phyloP scores from a whole-genome alignment of 331 rosid genomes.

The Acacia pycnantha region DNA sequence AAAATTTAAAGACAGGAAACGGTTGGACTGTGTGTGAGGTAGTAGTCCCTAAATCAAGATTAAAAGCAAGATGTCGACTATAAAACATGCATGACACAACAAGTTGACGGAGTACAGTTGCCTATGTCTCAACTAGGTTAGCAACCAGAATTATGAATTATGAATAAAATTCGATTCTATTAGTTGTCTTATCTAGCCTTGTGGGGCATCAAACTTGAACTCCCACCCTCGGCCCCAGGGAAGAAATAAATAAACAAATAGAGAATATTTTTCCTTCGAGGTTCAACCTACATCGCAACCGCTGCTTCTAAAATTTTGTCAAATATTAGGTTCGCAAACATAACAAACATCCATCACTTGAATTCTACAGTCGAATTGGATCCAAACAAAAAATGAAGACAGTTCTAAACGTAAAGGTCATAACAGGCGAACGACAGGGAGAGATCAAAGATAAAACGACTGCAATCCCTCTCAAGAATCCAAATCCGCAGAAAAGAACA shows the following conservation, averaged over 20 bases:
- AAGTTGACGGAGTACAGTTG: neutral
- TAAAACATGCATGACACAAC: constrained; percentile 5
- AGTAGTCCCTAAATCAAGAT: neutral
- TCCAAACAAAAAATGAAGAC: neutral
- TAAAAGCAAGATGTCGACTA: neutral
- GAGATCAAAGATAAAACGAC: neutral
- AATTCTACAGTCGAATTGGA: neutral
- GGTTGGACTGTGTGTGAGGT: neutral
- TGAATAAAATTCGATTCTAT: neutral
- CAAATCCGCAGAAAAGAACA: neutral
- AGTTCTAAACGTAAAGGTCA: neutral
- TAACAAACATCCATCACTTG: neutral
- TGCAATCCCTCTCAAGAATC: neutral
- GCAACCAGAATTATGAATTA: constrained; percentile 3
- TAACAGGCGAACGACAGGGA: neutral
- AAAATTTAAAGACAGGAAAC: neutral
- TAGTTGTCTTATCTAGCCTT: neutral
- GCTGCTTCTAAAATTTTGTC: constrained; percentile 2
- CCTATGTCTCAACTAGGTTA: constrained; percentile 5
- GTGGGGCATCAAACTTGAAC: neutral
- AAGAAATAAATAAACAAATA: neutral
- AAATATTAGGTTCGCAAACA: constrained; percentile 13
- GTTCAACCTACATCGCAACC: constrained; percentile 6
- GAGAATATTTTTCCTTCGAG: neutral
- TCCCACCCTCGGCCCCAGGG: neutral